Evolutionary conservation across 2,329 filamentous ascomycete genomes (phyloP).

Genomic region (Canariomyces notabilis): DNA sequence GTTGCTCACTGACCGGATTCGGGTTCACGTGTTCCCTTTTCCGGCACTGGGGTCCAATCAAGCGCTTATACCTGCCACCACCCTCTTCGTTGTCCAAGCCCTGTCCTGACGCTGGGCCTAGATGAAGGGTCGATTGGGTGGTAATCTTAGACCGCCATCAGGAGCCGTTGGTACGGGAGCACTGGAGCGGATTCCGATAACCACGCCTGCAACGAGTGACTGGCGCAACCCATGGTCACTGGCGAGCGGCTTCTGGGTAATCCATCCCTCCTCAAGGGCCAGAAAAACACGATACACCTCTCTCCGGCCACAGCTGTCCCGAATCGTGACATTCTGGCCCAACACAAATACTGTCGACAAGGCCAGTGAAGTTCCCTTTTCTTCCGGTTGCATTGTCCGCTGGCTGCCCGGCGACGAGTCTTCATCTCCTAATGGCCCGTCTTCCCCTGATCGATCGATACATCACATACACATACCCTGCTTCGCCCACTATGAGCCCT

Average conservation of each 20-base stretch:
- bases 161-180: slow-evolving; percentile 1
- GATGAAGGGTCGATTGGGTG: slow-evolving; percentile 17
- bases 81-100: neutral
- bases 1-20: slow-evolving; percentile 11
- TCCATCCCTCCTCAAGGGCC: neutral
- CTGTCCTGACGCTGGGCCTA: slow-evolving; percentile 12
- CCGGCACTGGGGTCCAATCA: slow-evolving; percentile 6
- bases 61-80: slow-evolving; percentile 7
- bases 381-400: slow-evolving; percentile 12
- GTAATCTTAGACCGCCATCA: slow-evolving; percentile 6
- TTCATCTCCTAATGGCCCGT: slow-evolving; percentile 16
- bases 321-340: neutral
- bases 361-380: slow-evolving; percentile 1
- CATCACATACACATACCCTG: slow-evolving; percentile 11
- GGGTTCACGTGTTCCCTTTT: slow-evolving; percentile 10
- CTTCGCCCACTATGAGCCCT: slow-evolving; percentile 9
- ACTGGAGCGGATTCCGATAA: slow-evolving; percentile 10
- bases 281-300: neutral
- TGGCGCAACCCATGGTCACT: slow-evolving; percentile 6
- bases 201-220: slow-evolving; percentile 3
- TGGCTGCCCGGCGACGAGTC: slow-evolving; percentile 7
- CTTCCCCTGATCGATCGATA: slow-evolving; percentile 6
- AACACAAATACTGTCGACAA: neutral
- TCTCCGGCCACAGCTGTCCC: neutral
- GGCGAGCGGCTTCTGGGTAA: slow-evolving; percentile 5